These are phyloP conservation scores for Penicillium sp. DNA, from an alignment of 2,329 filamentous ascomycete species.

Conservation along the genomic window DNA sequence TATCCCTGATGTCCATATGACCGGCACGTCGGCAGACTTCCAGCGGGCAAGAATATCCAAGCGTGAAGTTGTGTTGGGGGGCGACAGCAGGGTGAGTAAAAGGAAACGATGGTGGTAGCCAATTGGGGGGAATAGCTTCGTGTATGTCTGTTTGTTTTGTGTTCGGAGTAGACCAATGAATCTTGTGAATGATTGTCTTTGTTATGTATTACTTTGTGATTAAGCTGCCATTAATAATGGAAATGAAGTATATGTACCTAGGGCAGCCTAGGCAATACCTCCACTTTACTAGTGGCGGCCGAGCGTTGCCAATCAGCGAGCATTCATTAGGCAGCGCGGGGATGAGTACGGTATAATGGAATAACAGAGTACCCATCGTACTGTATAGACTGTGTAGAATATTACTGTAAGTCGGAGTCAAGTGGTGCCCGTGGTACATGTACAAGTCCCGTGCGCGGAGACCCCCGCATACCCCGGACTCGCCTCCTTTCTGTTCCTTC, in stretches of 20 bases:
- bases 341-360: too few relatives aligned
- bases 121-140: too few relatives aligned
- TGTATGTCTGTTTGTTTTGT: too few relatives aligned
- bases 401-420: too few relatives aligned
- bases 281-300: neutral
- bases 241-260: neutral
- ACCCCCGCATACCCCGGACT: slow-evolving; percentile 21
- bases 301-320: slow-evolving; percentile 2
- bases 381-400: too few relatives aligned
- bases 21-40: neutral
- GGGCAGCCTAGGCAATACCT: neutral
- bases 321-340: neutral
- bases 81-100: neutral
- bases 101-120: too few relatives aligned
- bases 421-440: too few relatives aligned
- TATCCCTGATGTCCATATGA: neutral
- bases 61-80: neutral
- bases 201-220: too few relatives aligned
- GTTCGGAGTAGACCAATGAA: too few relatives aligned
- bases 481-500: neutral
- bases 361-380: too few relatives aligned
- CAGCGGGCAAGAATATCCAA: too few relatives aligned
- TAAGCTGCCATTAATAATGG: slow-evolving; percentile 18
- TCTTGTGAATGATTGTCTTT: too few relatives aligned
- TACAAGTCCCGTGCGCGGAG: neutral